Conservation (phyloP, 2,329 filamentous ascomycete species). For the Fusarium decemcellulare region DNA sequence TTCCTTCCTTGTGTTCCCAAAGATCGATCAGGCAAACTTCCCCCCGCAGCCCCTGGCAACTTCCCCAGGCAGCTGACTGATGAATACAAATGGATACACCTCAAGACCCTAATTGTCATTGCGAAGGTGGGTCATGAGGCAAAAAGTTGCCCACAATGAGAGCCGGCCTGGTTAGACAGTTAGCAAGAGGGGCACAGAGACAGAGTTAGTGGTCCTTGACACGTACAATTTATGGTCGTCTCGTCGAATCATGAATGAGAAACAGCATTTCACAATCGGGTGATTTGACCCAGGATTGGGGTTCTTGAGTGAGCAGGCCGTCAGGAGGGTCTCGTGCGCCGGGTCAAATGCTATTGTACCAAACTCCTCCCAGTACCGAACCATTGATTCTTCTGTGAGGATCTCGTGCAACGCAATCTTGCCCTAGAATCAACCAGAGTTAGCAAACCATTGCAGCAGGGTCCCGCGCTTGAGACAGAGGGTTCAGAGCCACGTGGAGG, state of each 20-base stretch:
- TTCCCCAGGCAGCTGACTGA: not conserved
- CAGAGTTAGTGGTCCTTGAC: not conserved
- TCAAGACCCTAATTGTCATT: slow-evolving; percentile 29
- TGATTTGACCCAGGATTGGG: slow-evolving; percentile 78
- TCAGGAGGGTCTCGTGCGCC: slow-evolving; percentile 93
- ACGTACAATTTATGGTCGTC: slow-evolving; percentile 97
- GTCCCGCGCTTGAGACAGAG: slow-evolving; percentile 10
- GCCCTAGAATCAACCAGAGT: slow-evolving; percentile 70
- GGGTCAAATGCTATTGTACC: slow-evolving; percentile 97
- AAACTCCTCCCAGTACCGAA: slow-evolving; percentile 99
- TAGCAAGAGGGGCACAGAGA: slow-evolving; percentile 45
- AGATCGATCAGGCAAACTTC: slow-evolving; percentile 7
- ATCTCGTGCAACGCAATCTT: slow-evolving; percentile 97
- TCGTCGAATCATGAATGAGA: slow-evolving; percentile 95
- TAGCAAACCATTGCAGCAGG: slow-evolving; percentile 23
- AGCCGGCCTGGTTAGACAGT: slow-evolving; percentile 75
- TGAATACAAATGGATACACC: slow-evolving; percentile 3
- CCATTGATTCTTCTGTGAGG: slow-evolving; percentile 92
- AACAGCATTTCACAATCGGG: slow-evolving; percentile 90
- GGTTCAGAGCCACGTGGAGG: slow-evolving; percentile 14
- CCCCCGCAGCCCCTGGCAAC: not conserved
- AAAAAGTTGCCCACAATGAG: slow-evolving; percentile 98
- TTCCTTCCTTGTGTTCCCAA: slow-evolving; percentile 26
- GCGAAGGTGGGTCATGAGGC: slow-evolving; percentile 77
- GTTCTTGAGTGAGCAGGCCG: slow-evolving; percentile 91